Percentiles rank a stretch among this genome's conserved stretches.
Conservation (phyloP, 208 protist species). For the Paratrypanosoma confusum region DNA sequence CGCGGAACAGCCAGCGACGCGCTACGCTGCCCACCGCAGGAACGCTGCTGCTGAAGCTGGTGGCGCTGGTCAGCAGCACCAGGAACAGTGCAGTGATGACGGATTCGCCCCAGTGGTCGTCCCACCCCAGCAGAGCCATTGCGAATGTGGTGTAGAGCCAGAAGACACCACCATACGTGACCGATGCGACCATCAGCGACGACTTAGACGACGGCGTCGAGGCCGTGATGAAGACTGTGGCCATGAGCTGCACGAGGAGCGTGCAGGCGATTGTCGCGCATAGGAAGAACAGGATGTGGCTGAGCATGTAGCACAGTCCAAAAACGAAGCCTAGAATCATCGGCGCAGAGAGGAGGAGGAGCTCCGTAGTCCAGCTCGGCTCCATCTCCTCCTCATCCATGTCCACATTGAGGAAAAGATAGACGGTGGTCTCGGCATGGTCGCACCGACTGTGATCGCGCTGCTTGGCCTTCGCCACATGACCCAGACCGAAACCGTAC, state of each 20-base stretch:
- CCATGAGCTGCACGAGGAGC: slow-evolving; percentile 20
- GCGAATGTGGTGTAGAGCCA: slow-evolving; percentile 52
- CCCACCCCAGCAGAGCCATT: slow-evolving; percentile 24
- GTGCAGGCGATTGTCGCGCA: slow-evolving; percentile 18
- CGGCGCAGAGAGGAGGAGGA: slow-evolving; percentile 27
- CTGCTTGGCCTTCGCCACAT: neutral
- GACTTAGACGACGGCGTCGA: slow-evolving; percentile 3
- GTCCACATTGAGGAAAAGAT: slow-evolving; percentile 16
- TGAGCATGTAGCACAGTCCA: slow-evolving; percentile 31
- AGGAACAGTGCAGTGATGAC: slow-evolving; percentile 1
- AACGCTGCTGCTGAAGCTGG: slow-evolving; percentile 3
- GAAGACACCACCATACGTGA: slow-evolving; percentile 15
- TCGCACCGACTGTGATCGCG: neutral
- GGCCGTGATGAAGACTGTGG: slow-evolving; percentile 17
- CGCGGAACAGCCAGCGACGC: slow-evolving; percentile 11
- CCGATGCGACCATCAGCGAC: slow-evolving; percentile 2
- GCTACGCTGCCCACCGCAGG: neutral
- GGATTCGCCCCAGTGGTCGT: slow-evolving; percentile 14
- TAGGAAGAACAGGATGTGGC: slow-evolving; percentile 31
- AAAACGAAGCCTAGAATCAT: slow-evolving; percentile 22
- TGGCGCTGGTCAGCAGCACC: slow-evolving; percentile 3
- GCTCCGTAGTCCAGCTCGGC: slow-evolving; percentile 12
- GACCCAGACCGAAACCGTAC: slow-evolving; percentile 7
- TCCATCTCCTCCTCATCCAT: slow-evolving; percentile 9
- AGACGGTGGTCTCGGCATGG: slow-evolving; percentile 3